Base-by-base conservation (phyloP, 768 basidiomycete species). In the Lactarius vividus region DNA sequence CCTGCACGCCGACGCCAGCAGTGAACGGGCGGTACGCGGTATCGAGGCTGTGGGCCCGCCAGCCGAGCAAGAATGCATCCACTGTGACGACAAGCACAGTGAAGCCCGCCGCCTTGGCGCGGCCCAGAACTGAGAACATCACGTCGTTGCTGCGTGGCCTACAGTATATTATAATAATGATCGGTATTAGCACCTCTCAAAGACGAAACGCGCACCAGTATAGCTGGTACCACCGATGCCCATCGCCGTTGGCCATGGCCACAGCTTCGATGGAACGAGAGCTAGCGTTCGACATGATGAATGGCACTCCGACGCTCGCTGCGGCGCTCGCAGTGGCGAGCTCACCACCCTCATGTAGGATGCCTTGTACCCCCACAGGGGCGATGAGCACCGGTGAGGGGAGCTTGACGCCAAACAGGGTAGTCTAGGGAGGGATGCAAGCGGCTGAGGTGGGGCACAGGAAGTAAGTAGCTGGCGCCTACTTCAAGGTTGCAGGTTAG, bases 211-310 rank as follows among this genome's bases (percentile, higher is more conserved):
- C 49, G 49, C 57, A 88, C 89, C 91, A 91, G 74, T 93, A 92
- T 1, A 92, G 81, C 73, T 94, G 92, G 74, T 84, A 93, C 90
- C 91, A 93, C 39, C 91, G 80, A 39, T 83, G 80, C 0, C 87
- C 84, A 58, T 83, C 77, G 7, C 86, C 89, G 69, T 87, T 92
- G 31, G 85, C 92, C 49, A 80, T 73, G 3, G 86, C 93, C n/a
- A 94, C 87, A 49, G 85, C 84, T 73, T 94, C 92, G 65, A 94
- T 88, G 13, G 86, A 83, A 28, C 88, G 84, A 29, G 82, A 79
- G 1, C 88, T 82, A 4, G 92, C 91, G 0, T 91, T 88, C 70
- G 90, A 92, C 75, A 95, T 81, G 69, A 89, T 86, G 71, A 83
- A 88, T 0, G 91, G 88, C 4, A 94, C 76, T 0, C 83, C 82